Evolutionary conservation across 2,329 filamentous ascomycete genomes (phyloP), one percentile per base, ranked within the genome.

Genomic region (Lecanicillium sp.): DNA sequence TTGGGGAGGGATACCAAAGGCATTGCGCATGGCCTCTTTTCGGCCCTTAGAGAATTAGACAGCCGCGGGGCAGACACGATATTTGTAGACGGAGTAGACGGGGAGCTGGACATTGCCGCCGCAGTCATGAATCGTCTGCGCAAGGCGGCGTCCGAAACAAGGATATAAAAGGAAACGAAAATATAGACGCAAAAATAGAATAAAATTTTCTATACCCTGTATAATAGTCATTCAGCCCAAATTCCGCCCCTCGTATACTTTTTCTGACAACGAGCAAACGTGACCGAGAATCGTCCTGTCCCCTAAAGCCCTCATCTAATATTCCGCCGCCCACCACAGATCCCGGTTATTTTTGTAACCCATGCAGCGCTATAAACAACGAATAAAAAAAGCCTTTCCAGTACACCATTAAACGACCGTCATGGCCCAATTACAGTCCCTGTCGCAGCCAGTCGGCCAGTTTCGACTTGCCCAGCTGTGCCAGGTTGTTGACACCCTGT

Each of bases 401-500:
- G 22, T 11, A 6, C 22, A 25, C 22, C n/a, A n/a, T n/a, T n/a
- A n/a, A n/a, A n/a, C n/a, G n/a, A n/a, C n/a, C n/a, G n/a, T n/a
- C n/a, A n/a, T n/a, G n/a, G n/a, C n/a, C n/a, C n/a, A 15, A 22
- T 71, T 65, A 87, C 60, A 88, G 63, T 15, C 85, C 84, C 63
- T 94, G 86, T 58, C 90, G 79, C 72, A 95, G 71, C 74, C 88
- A 83, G 65, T 95, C 89, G 32, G 86, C 84, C 56, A 95, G 65
- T 65, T 94, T 90, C 53, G 83, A 82, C 72, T 92, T 94, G 59
- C 89, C 90, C 60, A 95, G 83, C 60, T 95, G 86, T 63, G 89
- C 92, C 49, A 90, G 72, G 66, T 95, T 95, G 64, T 95, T 80
- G 60, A 96, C 78, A 36, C 90, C 90, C 64, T 95, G 88, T 64